Evolutionary conservation across 139 green algal species (phyloP), one percentile per base, ranked within the genome.

Genomic region (Haematococcus lacustris): DNA sequence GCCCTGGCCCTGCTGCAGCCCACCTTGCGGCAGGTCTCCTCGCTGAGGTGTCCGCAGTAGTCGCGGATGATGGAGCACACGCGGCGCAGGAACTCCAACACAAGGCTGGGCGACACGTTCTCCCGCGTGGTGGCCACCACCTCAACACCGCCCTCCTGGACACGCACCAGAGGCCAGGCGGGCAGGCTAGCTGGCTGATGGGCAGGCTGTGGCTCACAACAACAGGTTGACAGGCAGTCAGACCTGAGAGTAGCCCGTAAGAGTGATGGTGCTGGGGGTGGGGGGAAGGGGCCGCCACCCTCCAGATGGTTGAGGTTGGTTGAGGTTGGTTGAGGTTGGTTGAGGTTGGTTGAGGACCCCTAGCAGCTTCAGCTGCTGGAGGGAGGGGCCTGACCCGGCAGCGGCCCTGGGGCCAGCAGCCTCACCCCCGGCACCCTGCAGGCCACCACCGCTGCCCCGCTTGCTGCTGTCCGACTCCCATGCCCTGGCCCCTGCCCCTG

Each of bases 1-100:
- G n/a, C n/a, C n/a, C n/a, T n/a, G n/a, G n/a, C n/a, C n/a, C n/a
- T n/a, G n/a, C n/a, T n/a, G n/a, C n/a, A n/a, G n/a, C n/a, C n/a
- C n/a, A n/a, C n/a, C n/a, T 93, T 92, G 34, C 95, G 83, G 28
- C 99, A 83, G 9, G 88, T 88, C 40, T 99, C 95, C 76, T 99
- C 94, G 53, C 71, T 91, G 6, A 98, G 78, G n/a, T 76, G 50
- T 1, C 78, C 78, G 40, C 78, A 83, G 69, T 79, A 79, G 64
- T 83, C 88, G 83, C 94, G 94, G 65, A 93, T 90, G 67, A 98
- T 93, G 37, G 82, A 83, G 71, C 85, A 85, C 33, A 98, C 88
- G 40, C 94, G 88, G 28, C 87, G 74, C 6, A 99, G 75, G 66
- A 99, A 89, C 81, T 98, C 94, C 66, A 97, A 83, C 47, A 97